phyloP scores from a whole-genome alignment of 139 green algal genomes.

The Micractinium sp. region DNA sequence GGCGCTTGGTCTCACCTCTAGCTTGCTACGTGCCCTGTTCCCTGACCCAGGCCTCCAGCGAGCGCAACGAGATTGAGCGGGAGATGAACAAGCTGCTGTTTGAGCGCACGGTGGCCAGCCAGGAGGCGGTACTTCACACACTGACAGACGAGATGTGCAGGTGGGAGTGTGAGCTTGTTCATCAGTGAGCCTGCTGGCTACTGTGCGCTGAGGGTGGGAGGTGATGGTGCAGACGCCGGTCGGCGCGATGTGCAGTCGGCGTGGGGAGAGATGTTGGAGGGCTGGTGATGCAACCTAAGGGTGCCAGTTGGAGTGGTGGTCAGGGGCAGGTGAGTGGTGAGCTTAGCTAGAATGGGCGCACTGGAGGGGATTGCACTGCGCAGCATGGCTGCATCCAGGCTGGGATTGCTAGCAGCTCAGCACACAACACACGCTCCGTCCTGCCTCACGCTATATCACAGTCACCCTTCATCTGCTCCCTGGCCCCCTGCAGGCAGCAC shows the following conservation, averaged over 20 bases:
- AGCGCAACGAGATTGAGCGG: slow-evolving; percentile 30
- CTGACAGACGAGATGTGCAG: slow-evolving; percentile 21
- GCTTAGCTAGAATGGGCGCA: no score
- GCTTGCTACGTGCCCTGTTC: no score
- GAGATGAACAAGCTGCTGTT: slow-evolving; percentile 32
- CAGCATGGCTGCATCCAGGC: background rate
- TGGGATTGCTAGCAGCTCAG: background rate
- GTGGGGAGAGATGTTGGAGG: background rate
- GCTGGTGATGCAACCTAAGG: background rate
- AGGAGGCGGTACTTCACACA: slow-evolving; percentile 26
- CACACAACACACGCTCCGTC: background rate
- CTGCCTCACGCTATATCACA: background rate
- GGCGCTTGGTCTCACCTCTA: no score
- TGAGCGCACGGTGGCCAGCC: slow-evolving; percentile 1
- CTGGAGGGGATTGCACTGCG: background rate
- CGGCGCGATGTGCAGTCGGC: background rate
- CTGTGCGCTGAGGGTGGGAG: no score
- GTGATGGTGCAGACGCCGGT: no score
- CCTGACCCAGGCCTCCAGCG: slow-evolving; percentile 1
- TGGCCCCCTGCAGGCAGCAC: background rate
- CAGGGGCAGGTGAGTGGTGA: background rate
- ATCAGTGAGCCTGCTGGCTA: no score
- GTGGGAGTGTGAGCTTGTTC: background rate
- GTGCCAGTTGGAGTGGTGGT: no score
- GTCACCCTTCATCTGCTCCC: background rate